Percentiles rank a stretch among this genome's conserved stretches.
Conservation (phyloP, 805 yeast genomes). For the Komagataella ulmi region DNA sequence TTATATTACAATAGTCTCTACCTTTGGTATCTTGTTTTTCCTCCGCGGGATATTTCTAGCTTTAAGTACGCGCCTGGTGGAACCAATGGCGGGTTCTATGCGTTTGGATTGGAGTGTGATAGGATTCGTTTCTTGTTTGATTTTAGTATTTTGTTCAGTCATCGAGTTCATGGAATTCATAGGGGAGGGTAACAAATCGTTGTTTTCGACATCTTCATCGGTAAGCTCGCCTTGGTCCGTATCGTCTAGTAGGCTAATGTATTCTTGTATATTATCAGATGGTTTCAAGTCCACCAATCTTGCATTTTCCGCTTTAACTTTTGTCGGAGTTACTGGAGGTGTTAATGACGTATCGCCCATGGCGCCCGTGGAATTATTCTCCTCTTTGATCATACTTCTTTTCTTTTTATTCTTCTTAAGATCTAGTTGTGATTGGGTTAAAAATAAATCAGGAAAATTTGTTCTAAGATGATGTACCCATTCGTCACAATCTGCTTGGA, state of each 20-base stretch:
- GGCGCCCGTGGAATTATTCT: slow-evolving; percentile 1
- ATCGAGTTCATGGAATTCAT: not conserved
- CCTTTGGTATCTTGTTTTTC: not conserved
- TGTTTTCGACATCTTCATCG: not conserved
- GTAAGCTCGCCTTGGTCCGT: not conserved
- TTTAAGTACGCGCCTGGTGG: not conserved
- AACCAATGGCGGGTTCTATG: not conserved
- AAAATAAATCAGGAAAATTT: slow-evolving; percentile 50
- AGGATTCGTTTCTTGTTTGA: not conserved
- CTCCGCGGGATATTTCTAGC: not conserved
- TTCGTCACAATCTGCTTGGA: slow-evolving; percentile 68
- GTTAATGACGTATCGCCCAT: not conserved
- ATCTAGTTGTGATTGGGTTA: slow-evolving; percentile 26
- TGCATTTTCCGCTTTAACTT: not conserved
- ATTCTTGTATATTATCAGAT: not conserved
- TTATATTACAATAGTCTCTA: not conserved
- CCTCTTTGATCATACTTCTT: not conserved
- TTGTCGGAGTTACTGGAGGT: slow-evolving; percentile 1
- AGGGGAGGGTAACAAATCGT: not conserved
- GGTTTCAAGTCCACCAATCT: not conserved
- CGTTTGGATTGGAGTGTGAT: not conserved
- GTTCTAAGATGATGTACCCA: slow-evolving; percentile 49
- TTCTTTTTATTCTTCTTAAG: slow-evolving; percentile 2
- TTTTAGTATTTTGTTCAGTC: not conserved
- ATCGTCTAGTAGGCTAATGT: not conserved